Evolutionary conservation across 2,329 filamentous ascomycete genomes (phyloP), one percentile per base, ranked within the genome.

Genomic region (Trichoderma cornu-damae): DNA sequence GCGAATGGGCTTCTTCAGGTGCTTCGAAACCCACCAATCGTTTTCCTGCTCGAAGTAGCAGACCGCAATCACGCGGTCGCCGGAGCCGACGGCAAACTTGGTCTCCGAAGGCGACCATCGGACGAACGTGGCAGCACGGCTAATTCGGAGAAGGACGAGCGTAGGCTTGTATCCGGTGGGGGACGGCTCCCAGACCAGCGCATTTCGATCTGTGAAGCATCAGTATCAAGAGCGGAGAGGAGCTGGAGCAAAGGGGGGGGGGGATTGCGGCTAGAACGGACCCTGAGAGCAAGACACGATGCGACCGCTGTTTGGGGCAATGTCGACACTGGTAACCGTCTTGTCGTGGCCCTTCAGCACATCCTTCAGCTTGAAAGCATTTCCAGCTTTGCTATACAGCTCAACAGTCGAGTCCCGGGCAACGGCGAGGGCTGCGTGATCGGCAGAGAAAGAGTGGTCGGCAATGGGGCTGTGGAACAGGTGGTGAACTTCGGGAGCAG

Each of bases 1-100:
- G 64, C 93, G 89, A 67, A 99, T 96, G 18, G 94, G 94, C 82
- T 97, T 99, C 84, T 97, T 97, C 69, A 99, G 77, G 75, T 99
- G 94, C 81, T 99, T 99, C 35, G 92, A 96, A 40, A 99, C 93
- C 94, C 94, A 99, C 94, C 94, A 99, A 78, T 99, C 92, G 75
- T 99, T 96, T 75, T 99, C 94, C 72, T 96, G 90, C 70, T 99
- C 94, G 67, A 99, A 99, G 78, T 97, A 97, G 80, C 94, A 99
- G 65, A 97, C 83, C 38, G 94, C 91, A 67, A 99, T 96, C 63
- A 96, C 88, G 62, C 94, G 87, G 66, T 96, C 94, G 61, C 94
- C 94, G 26, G 92, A 96, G 60, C 94, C 94, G 24, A 97, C 94
- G 54, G 94, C 94, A 72, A 99, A 99, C 75, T 99, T 99, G 71